A percentile compares a stretch with the other conserved stretches of the same genome.
These are phyloP conservation scores for Tulasnella sp. DNA, from an alignment of 768 basidiomycete genomes.

Conservation along the genomic window DNA sequence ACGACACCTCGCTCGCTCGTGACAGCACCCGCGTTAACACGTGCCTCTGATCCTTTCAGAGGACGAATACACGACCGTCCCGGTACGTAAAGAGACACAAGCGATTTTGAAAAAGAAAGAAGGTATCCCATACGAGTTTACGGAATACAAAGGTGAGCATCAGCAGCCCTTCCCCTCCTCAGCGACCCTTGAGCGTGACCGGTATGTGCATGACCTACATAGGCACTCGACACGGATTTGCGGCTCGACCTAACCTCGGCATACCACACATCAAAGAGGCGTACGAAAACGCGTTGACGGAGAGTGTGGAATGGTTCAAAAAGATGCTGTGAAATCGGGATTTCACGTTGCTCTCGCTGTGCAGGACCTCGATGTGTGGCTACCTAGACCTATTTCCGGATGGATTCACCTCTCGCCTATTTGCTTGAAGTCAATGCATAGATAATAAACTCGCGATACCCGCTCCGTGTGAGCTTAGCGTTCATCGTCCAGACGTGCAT, in stretches of 20 bases:
- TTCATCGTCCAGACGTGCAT: too few species aligned
- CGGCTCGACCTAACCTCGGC: conserved; percentile 34
- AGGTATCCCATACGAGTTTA: conserved; percentile 26
- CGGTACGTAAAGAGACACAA: conserved; percentile 22
- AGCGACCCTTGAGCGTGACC: neutral
- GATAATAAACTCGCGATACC: too few species aligned
- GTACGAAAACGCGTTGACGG: conserved; percentile 35
- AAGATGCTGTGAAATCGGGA: conserved; percentile 27
- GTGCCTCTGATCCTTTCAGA: conserved; percentile 20
- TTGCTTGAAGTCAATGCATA: too few species aligned
- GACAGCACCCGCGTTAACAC: neutral
- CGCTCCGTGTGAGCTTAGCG: too few species aligned
- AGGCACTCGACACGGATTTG: conserved; percentile 42
- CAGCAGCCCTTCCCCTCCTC: neutral
- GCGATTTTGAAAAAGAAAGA: conserved; percentile 24
- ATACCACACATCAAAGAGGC: conserved; percentile 34
- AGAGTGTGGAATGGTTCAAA: conserved; percentile 33
- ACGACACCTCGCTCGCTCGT: neutral
- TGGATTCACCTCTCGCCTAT: too few species aligned
- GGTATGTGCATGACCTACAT: conserved; percentile 7
- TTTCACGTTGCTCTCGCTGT: neutral
- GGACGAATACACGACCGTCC: conserved; percentile 23
- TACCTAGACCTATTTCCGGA: too few species aligned
- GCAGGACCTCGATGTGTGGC: too few species aligned
- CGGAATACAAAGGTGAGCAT: conserved; percentile 26